Evolutionary conservation across 169 alveolate species (phyloP), one percentile per base, ranked within the genome.

Genomic region (Plasmodium reichenowi): DNA sequence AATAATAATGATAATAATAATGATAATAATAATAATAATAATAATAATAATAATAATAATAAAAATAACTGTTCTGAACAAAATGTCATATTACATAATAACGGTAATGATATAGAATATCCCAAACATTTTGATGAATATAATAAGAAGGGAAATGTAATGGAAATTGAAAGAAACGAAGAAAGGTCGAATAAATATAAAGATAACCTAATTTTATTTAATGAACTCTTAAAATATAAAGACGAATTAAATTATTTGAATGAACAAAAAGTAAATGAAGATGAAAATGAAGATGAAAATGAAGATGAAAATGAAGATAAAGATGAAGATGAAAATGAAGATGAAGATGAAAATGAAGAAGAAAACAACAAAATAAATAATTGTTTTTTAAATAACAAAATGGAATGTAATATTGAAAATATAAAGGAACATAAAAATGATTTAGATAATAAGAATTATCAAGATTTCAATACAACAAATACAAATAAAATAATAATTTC

Each of bases 181-280:
- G 68, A 59, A 59, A 17, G 6, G 24, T 8, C 47, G 29, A 66
- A 66, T 15, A 78, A 52, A 43, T 78, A 78, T 78, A 78, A 50
- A 4, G 47, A 78, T 22, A 78, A 78, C 54, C 66, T 78, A 45
- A 20, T 26, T 59, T 66, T 78, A 66, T 78, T 78, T 66, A 64
- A 78, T 45, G 64, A 78, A 64, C 10, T 78, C 54, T 52, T 78
- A 78, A 78, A 66, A 59, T 70, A 64, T 47, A 78, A 78, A 64
- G 70, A 70, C n/a, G 52, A 78, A 47, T 54, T 78, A 12, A 47
- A 45, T 70, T 38, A 78, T 66, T 45, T 24, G 24, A 47, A 75
- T 47, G 48, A 67, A 5, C 50, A 78, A 43, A 52, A n/a, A 12
- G 8, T 26, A 56, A 47, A 12, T 13, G 70, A 64, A 66, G 63